Evolutionary conservation across 1,284 basidiomycete species (phyloP), one percentile per base, ranked within the genome.

Genomic region (Volvariella surrecta): DNA sequence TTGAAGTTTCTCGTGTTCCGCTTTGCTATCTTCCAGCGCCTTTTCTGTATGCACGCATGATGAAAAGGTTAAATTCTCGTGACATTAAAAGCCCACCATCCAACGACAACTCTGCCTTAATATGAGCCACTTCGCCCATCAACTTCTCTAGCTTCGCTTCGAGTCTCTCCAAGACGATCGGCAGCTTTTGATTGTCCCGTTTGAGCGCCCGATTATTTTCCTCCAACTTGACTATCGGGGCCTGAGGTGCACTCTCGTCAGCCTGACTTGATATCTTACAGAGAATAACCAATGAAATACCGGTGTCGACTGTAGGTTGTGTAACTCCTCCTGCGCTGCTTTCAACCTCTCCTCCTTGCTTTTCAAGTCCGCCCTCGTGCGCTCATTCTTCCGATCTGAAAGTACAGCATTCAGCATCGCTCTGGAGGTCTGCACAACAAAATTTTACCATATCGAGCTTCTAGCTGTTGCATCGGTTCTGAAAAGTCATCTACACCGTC

Each of bases 401-500:
- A 42, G 30, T 43, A 40, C 47, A 32, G 42, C 40, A 15, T 24
- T 34, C 17, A 42, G 44, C 22, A 31, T 13, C 11, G 4, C 22
- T 44, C 6, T 34, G 24, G 10, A 18, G 38, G 13, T 9, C 10
- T 34, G 28, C 40, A 28, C 11, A 28, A 13, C 35, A 44, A 20
- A 28, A 28, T 55, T 74, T 42, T 48, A 86, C 89, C 77, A 59
- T 89, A 92, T 46, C 81, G 76, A 22, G 79, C 77, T 51, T 89
- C 83, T 10, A 93, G 58, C 34, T 69, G 66, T 48, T 74, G 70
- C 44, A 88, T 82, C 40, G 81, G 78, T 45, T 83, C 79, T 0
- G 73, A 67, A 50, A 87, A 89, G 19, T 82, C 71, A 51, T 92
- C 89, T 8, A 71, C 70, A 2, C 78, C 76, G 37, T 79, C 73